Evolutionary conservation across 148 eudicot species (phyloP).

Genomic region (Camellia sinensis): DNA sequence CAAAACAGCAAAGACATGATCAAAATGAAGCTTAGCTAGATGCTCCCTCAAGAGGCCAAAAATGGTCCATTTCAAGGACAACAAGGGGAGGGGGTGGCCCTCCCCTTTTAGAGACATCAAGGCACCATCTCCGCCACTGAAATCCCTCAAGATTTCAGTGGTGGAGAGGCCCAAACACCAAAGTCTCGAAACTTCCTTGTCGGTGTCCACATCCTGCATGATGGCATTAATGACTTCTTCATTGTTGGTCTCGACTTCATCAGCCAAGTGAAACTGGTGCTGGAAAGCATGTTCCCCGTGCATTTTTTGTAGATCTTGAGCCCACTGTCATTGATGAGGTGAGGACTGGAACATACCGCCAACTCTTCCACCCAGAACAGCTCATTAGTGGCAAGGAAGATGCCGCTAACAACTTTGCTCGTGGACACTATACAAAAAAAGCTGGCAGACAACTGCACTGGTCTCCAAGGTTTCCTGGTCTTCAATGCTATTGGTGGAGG

Average conservation of each 20-base stretch:
- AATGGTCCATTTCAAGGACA: too few relatives aligned
- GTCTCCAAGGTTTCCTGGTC: conserved; percentile 30
- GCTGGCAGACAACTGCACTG: conserved; percentile 36
- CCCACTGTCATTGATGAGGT: conserved; percentile 34
- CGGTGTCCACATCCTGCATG: too few relatives aligned
- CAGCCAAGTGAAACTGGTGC: conserved; percentile 35
- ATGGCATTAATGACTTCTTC: too few relatives aligned
- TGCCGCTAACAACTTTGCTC: conserved; percentile 34
- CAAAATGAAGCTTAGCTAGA: too few relatives aligned
- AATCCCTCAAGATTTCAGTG: too few relatives aligned
- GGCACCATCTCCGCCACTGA: too few relatives aligned
- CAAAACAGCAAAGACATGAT: too few relatives aligned
- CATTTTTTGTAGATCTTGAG: conserved; percentile 31
- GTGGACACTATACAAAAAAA: conserved; percentile 31
- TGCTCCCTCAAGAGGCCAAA: too few relatives aligned
- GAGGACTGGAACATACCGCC: conserved; percentile 30
- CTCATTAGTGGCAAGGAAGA: conserved; percentile 30
- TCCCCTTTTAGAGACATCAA: too few relatives aligned
- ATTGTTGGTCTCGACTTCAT: conserved; percentile 50
- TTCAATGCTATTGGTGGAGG: conserved; percentile 36
- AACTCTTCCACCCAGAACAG: conserved; percentile 24
- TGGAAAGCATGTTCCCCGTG: conserved; percentile 34
- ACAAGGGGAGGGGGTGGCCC: too few relatives aligned
- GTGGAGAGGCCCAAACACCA: too few relatives aligned
- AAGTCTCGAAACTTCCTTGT: too few relatives aligned